Evolutionary conservation across 441 rosid species (phyloP), one percentile per base, ranked within the genome.

Genomic region (Jatropha podagrica): DNA sequence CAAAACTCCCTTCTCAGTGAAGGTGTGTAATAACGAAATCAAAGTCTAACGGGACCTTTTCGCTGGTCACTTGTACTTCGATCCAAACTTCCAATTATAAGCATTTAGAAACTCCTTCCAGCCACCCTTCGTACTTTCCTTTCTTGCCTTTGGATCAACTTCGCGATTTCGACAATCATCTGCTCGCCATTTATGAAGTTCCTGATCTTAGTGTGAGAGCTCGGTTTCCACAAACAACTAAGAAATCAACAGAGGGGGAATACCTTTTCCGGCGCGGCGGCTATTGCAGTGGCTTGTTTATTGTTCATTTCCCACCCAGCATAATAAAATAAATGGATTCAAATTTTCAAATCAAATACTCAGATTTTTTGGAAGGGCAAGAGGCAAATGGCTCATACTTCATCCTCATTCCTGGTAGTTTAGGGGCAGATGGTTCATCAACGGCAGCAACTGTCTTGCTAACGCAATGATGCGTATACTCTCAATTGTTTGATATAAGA

Each of bases 21-120:
- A 88, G 0, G 96, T 76, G 41, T 78, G 83, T 12, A 93, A 86
- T 79, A 95, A 95, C 51, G 99, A 85, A 41, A 77, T 86, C 79
- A 93, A 78, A 0, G 81, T 79, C 7, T 91, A 90, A 54, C 55
- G 85, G 65, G 89, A 37, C 71, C 95, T 88, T 83, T 78, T 88
- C 3, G 91, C 74, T 4, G 98, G 79, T 95, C 99, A 80, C 97
- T 92, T 67, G 92, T 54, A 74, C 82, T 79, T 79, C 52, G 90
- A 76, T 38, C 98, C 99, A 2, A 88, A 38, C 71, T 83, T 85
- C 61, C 67, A 81, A 74, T 95, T 98, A 42, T 86, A 40, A 64
- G 51, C 64, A 38, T 86, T 84, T 26, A 95, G 75, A 77, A 95
- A 95, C 0, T 88, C 94, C 78, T 93, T 92, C 99, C 99, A 95